Conservation (phyloP, 2,329 filamentous ascomycete genomes). For the Rasamsonia emersonii region DNA sequence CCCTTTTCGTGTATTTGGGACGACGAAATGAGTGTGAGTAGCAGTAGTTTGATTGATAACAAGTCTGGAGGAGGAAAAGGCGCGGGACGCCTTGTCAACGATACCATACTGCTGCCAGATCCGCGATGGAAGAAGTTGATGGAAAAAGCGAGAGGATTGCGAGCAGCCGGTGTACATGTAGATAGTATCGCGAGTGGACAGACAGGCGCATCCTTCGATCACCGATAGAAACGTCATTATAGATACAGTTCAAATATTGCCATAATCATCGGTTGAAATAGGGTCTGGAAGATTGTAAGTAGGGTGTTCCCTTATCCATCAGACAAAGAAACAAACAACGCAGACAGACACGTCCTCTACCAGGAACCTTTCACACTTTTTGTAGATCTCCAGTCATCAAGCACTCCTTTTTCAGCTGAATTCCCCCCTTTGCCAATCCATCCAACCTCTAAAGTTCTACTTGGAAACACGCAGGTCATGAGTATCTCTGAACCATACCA, state of each 20-base stretch:
- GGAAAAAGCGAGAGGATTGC: constrained; percentile 15
- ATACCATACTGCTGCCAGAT: neutral
- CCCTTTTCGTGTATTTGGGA: no score
- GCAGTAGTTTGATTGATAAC: no score
- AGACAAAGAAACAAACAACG: neutral
- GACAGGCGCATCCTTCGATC: neutral
- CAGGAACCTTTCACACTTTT: neutral
- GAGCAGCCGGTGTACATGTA: constrained; percentile 14
- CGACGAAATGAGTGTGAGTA: no score
- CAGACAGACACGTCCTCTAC: neutral
- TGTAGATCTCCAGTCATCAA: no score
- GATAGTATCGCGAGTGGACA: neutral
- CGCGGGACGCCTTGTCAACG: neutral
- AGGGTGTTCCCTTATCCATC: neutral
- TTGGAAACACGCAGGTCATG: no score
- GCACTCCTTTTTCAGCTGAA: no score
- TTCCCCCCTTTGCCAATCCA: no score
- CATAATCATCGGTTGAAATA: neutral
- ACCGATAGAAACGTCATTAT: neutral
- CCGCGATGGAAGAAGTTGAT: constrained; percentile 20
- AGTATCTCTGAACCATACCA: no score
- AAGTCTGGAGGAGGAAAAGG: neutral
- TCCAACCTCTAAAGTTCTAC: no score
- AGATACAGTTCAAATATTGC: neutral
- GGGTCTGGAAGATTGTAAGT: neutral